A percentile compares a stretch with the other conserved stretches of the same genome.
Conservation (phyloP, 441 rosid genomes). For the Gossypium davidsonii region DNA sequence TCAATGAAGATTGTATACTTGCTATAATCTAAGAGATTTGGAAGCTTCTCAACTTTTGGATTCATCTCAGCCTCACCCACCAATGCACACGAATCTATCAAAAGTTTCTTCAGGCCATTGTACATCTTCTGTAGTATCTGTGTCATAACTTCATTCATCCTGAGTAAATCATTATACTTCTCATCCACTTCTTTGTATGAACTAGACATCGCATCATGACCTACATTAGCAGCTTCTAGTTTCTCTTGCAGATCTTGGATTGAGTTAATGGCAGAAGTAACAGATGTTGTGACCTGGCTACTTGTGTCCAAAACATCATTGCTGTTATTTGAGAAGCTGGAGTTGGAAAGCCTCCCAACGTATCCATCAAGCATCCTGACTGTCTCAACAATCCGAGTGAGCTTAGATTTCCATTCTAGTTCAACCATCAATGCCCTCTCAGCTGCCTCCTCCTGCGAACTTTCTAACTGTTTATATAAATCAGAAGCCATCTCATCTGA, state of each 20-base stretch:
- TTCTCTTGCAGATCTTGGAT: conserved; percentile 59
- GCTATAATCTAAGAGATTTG: conserved; percentile 42
- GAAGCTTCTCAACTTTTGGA: conserved; percentile 27
- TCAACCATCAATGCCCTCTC: conserved; percentile 49
- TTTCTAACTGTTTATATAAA: conserved; percentile 49
- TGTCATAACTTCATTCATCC: conserved; percentile 40
- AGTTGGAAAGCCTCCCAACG: conserved; percentile 28
- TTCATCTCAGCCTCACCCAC: conserved; percentile 27
- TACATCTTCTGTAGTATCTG: conserved; percentile 37
- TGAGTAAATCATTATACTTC: conserved; percentile 39
- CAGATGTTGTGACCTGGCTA: conserved; percentile 43
- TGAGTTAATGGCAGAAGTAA: conserved; percentile 48
- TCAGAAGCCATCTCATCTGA: conserved; percentile 42
- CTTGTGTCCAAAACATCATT: conserved; percentile 38
- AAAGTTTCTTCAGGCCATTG: conserved; percentile 47
- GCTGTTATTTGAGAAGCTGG: conserved; percentile 24
- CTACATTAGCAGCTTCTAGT: conserved; percentile 41
- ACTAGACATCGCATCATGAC: conserved; percentile 37
- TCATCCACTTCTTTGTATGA: conserved; percentile 45
- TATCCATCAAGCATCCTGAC: conserved; percentile 58
- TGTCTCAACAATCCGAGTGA: conserved; percentile 44
- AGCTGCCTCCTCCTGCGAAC: conserved; percentile 46
- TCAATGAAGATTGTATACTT: conserved; percentile 42
- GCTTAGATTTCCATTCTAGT: conserved; percentile 46
- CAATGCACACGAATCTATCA: conserved; percentile 37